A percentile compares a stretch with the other conserved stretches of the same genome.
Evolutionary conservation across 176 grass and related monocot species (phyloP).

Genomic region (Metroxylon sagu): DNA sequence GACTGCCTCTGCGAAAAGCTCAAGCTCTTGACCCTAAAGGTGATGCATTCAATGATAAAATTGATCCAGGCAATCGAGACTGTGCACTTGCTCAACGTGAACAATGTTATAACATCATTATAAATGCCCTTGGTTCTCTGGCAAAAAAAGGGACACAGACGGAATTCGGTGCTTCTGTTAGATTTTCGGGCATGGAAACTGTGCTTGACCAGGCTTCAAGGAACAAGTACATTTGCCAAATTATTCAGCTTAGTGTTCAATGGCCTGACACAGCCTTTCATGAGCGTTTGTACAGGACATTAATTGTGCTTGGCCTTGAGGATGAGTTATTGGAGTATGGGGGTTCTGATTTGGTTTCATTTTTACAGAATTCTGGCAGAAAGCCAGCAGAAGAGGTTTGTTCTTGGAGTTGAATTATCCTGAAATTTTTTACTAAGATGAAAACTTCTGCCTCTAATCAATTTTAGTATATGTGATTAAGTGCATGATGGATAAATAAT

Average conservation of each 20-base stretch:
- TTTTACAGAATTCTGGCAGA: constrained; percentile 74
- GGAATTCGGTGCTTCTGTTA: constrained; percentile 22
- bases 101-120: constrained; percentile 84
- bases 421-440: constrained; percentile 1
- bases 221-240: constrained; percentile 68
- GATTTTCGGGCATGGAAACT: constrained; percentile 14
- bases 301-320: constrained; percentile 78
- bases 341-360: constrained; percentile 80
- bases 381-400: constrained; percentile 52
- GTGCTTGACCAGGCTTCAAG: constrained; percentile 60
- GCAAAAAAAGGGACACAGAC: constrained; percentile 32
- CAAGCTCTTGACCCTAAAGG: constrained; percentile 68
- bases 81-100: constrained; percentile 40
- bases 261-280: constrained; percentile 76
- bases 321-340: constrained; percentile 95
- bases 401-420: constrained; percentile 1
- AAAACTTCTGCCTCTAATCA: neutral
- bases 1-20: constrained; percentile 79
- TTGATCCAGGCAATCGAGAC: constrained; percentile 46
- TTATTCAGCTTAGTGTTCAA: constrained; percentile 84
- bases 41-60: constrained; percentile 45
- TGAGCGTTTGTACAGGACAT: constrained; percentile 71
- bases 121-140: constrained; percentile 62
- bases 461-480: no score
- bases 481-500: no score